Evolutionary conservation across 768 basidiomycete species (phyloP).

Genomic region (Botryobasidium botryosum): DNA sequence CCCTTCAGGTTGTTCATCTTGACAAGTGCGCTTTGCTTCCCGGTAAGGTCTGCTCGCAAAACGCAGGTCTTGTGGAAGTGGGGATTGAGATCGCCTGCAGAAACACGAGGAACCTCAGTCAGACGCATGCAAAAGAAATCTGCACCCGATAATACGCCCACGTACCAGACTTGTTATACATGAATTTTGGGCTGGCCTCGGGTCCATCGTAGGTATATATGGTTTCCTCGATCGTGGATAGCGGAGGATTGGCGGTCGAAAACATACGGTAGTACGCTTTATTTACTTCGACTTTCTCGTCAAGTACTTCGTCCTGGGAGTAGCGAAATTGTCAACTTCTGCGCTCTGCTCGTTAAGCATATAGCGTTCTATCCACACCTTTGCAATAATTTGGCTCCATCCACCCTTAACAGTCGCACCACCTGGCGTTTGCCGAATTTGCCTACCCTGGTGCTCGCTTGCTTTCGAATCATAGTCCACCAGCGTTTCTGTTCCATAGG

Average conservation of each 20-base stretch:
- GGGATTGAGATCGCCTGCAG: not conserved
- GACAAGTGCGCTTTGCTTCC: not conserved
- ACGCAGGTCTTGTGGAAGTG: not conserved
- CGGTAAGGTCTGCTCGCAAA: not conserved
- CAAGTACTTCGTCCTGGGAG: no score
- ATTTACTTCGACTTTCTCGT: no score
- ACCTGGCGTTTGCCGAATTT: not conserved
- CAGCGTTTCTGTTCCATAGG: conserved; percentile 35
- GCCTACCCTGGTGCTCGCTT: not conserved
- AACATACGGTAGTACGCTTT: no score
- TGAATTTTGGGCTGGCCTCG: no score
- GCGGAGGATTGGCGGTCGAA: no score
- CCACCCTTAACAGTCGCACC: not conserved
- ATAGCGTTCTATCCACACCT: no score
- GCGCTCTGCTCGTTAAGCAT: no score
- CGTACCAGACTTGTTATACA: not conserved
- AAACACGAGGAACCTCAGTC: not conserved
- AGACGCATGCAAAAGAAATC: not conserved
- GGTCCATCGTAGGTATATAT: no score
- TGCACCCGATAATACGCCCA: not conserved
- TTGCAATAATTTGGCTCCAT: not conserved
- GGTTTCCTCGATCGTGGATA: no score
- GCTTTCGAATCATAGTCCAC: not conserved
- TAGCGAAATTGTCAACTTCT: not conserved
- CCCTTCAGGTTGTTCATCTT: no score